Evolutionary conservation across 306 rosid genomes (phyloP).

Genomic region (Lathyrus tuberosus): DNA sequence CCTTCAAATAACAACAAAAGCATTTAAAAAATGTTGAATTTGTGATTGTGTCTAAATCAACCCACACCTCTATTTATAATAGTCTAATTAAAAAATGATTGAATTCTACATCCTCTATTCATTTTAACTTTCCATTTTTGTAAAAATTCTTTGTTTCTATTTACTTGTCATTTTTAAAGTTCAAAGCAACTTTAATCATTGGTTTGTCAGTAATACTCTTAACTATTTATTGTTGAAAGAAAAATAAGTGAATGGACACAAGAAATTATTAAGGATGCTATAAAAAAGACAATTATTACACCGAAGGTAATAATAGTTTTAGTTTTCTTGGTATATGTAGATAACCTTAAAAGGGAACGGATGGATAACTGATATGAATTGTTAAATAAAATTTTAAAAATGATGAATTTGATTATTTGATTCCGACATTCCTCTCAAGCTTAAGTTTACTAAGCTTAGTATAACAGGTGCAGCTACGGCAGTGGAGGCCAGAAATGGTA

Average conservation of each 20-base stretch:
- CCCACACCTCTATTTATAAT: not conserved
- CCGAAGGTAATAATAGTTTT: not conserved
- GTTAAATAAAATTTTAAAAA: not conserved
- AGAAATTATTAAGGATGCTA: not conserved
- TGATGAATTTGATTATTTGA: not conserved
- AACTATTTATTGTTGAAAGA: not conserved
- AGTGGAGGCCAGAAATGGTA: not conserved
- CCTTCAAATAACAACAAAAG: conserved; percentile 47
- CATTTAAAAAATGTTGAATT: conserved; percentile 8
- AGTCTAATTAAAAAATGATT: not conserved
- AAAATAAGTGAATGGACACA: not conserved
- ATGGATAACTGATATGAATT: not conserved
- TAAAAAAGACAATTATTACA: not conserved
- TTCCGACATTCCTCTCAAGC: not conserved
- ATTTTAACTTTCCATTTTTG: not conserved
- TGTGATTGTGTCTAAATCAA: not conserved
- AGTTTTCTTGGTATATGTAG: too few species aligned
- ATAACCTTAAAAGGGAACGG: too few species aligned
- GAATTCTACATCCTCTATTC: not conserved
- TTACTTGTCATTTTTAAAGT: not conserved
- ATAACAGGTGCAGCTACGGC: not conserved
- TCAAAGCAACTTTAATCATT: not conserved
- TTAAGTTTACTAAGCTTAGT: not conserved
- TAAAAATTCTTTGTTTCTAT: not conserved
- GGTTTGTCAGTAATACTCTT: not conserved